These are phyloP conservation scores for Amanita inopinata DNA, from an alignment of 768 basidiomycete species.

Conservation along the genomic window DNA sequence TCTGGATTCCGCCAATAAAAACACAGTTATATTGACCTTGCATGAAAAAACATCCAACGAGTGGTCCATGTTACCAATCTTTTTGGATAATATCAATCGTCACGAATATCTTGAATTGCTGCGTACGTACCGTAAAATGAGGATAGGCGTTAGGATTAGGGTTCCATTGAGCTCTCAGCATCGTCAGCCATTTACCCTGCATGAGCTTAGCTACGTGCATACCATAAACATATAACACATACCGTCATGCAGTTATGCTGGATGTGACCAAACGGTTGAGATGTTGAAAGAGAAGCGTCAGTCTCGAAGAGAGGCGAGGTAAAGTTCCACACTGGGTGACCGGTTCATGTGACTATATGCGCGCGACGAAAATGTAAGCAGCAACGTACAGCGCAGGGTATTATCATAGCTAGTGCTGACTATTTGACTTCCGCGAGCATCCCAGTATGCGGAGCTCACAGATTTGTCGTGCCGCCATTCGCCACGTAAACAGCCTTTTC, in stretches of 20 bases:
- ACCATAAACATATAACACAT: slow-evolving; percentile 13
- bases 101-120: background rate
- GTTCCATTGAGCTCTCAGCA: slow-evolving; percentile 70
- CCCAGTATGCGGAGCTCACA: slow-evolving; percentile 81
- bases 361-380: too few species aligned
- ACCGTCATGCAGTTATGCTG: slow-evolving; percentile 79
- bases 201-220: background rate
- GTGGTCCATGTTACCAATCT: slow-evolving; percentile 78
- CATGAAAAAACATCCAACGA: slow-evolving; percentile 65
- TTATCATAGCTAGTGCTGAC: slow-evolving; percentile 85
- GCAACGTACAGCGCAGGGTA: slow-evolving; percentile 55
- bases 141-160: slow-evolving; percentile 73
- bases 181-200: slow-evolving; percentile 77
- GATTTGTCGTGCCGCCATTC: slow-evolving; percentile 68
- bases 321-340: slow-evolving; percentile 64
- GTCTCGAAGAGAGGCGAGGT: slow-evolving; percentile 38
- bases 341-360: too few species aligned
- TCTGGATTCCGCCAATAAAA: background rate
- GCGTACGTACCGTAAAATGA: slow-evolving; percentile 63
- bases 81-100: background rate
- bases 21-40: slow-evolving; percentile 36
- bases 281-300: slow-evolving; percentile 42
- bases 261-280: slow-evolving; percentile 53
- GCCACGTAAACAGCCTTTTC: slow-evolving; percentile 46
- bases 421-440: slow-evolving; percentile 66